Percentiles rank a stretch among this genome's conserved stretches.
These are phyloP conservation scores for Aspergillus unguis DNA, from an alignment of 2,329 filamentous ascomycete genomes.

Conservation along the genomic window DNA sequence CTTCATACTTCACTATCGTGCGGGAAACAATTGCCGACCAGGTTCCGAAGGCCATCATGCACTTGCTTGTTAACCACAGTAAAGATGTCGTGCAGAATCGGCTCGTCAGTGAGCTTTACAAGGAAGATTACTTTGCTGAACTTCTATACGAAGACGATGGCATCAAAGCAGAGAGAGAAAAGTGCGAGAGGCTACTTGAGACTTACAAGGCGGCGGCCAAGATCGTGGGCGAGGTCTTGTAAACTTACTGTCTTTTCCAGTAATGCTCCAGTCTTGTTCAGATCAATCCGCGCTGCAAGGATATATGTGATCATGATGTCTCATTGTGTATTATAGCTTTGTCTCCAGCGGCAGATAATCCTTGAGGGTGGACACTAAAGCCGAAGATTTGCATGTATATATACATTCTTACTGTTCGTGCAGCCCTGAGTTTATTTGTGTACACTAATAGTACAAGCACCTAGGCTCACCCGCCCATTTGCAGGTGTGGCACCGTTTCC, in stretches of 20 bases:
- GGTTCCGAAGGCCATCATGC: conserved; percentile 98
- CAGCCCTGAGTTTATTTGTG: not conserved
- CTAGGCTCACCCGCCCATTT: no score
- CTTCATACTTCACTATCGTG: conserved; percentile 98
- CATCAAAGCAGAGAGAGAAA: conserved; percentile 96
- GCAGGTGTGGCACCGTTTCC: no score
- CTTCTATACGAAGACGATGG: conserved; percentile 95
- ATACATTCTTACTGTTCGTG: not conserved
- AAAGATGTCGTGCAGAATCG: conserved; percentile 98
- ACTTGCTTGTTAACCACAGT: conserved; percentile 95
- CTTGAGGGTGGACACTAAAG: not conserved
- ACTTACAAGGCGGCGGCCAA: conserved; percentile 97
- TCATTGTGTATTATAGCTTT: conserved; percentile 2
- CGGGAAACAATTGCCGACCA: conserved; percentile 98
- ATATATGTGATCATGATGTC: not conserved
- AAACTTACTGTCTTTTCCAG: conserved; percentile 27
- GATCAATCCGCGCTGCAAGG: not conserved
- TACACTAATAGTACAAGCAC: not conserved
- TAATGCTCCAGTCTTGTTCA: not conserved
- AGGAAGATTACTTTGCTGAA: conserved; percentile 84
- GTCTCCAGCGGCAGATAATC: not conserved
- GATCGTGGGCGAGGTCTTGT: conserved; percentile 95
- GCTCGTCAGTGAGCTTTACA: conserved; percentile 92
- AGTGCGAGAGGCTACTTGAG: conserved; percentile 91
- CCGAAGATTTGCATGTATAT: not conserved